Conservation (phyloP, 257 asterid species). For the Nicotiana otophora region DNA sequence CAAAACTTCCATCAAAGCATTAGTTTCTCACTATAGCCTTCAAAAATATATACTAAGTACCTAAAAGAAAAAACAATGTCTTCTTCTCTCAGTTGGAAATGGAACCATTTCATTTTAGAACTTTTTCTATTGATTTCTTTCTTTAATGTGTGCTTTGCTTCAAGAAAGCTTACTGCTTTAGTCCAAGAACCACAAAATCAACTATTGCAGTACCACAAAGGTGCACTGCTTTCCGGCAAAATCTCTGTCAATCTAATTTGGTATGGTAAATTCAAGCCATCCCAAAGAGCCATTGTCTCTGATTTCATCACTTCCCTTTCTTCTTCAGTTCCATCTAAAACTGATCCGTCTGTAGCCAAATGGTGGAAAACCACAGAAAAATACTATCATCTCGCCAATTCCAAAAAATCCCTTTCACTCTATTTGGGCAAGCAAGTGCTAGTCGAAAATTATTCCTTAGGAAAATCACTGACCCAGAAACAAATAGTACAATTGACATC, state of each 20-base stretch:
- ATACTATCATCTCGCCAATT: slow-evolving; percentile 46
- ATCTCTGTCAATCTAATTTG: slow-evolving; percentile 54
- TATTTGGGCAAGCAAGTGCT: slow-evolving; percentile 38
- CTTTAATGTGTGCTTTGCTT: neutral
- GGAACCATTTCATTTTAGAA: neutral
- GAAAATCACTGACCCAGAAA: slow-evolving; percentile 48
- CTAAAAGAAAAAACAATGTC: neutral
- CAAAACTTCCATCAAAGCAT: neutral
- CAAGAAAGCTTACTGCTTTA: slow-evolving; percentile 6
- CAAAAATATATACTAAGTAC: too few species aligned
- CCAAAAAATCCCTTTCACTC: slow-evolving; percentile 36
- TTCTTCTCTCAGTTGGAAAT: neutral
- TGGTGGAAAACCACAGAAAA: slow-evolving; percentile 72
- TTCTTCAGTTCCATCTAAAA: neutral
- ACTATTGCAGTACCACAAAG: slow-evolving; percentile 52
- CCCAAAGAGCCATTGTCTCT: slow-evolving; percentile 56
- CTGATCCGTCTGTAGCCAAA: slow-evolving; percentile 50
- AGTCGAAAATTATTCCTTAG: slow-evolving; percentile 36
- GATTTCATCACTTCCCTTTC: slow-evolving; percentile 63
- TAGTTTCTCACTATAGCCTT: too few species aligned
- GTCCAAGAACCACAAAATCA: slow-evolving; percentile 24
- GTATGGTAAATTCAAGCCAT: slow-evolving; percentile 66
- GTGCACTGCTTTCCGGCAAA: slow-evolving; percentile 54
- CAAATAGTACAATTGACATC: slow-evolving; percentile 49
- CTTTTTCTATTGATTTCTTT: neutral